Evolutionary conservation across 2,329 filamentous ascomycete genomes (phyloP).

Genomic region (Curvularia sp.): DNA sequence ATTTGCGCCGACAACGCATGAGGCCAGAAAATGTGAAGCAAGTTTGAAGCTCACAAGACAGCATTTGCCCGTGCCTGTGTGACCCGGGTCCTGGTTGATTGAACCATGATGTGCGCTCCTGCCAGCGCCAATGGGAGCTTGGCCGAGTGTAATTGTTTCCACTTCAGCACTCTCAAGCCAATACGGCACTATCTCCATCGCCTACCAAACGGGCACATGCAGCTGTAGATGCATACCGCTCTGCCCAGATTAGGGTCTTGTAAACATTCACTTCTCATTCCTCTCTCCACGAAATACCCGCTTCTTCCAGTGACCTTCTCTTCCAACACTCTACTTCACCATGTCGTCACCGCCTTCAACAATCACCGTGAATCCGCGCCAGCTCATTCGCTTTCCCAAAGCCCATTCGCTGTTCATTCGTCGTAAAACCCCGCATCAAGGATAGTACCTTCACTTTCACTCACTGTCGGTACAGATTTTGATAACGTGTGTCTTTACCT

Average conservation of each 20-base stretch:
- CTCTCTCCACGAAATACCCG: too few species aligned
- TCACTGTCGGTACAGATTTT: background rate
- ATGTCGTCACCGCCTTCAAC: background rate
- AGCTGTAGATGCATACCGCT: background rate
- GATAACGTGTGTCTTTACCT: background rate
- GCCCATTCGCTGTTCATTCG: background rate
- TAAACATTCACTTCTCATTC: background rate
- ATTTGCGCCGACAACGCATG: constrained; percentile 43
- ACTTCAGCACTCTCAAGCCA: background rate
- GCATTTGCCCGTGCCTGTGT: background rate
- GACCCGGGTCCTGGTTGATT: background rate
- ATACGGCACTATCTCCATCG: background rate
- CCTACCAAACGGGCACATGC: background rate
- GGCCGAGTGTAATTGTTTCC: background rate
- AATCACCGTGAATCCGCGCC: background rate
- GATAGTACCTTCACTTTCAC: background rate
- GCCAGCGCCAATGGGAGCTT: constrained; percentile 5
- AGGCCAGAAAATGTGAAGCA: background rate
- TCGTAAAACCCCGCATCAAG: background rate
- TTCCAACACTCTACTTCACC: background rate
- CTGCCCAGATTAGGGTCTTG: background rate
- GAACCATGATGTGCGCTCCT: constrained; percentile 3
- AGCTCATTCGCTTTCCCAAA: constrained; percentile 1
- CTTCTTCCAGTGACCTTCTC: too few species aligned
- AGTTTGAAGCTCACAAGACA: background rate